Evolutionary conservation across 257 asterid genomes (phyloP).

Genomic region (Rehmannia glutinosa): DNA sequence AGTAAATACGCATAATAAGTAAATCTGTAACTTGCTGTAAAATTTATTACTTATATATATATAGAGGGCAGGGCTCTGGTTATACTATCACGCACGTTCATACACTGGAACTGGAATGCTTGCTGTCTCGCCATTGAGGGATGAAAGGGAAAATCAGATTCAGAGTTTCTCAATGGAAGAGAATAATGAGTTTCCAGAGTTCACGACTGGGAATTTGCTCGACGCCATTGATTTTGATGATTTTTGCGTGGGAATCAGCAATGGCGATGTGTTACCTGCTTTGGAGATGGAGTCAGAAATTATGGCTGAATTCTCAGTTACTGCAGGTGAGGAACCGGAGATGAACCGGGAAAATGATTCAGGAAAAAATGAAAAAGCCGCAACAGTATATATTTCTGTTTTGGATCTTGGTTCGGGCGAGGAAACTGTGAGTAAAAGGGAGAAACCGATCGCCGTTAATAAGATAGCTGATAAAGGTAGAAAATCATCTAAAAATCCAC

Average conservation of each 20-base stretch:
- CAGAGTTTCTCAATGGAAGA: too few relatives aligned
- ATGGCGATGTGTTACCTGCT: constrained; percentile 62
- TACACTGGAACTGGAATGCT: constrained; percentile 43
- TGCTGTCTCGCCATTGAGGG: constrained; percentile 57
- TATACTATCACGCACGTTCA: background rate
- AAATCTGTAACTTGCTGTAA: background rate
- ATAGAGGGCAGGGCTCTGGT: too few relatives aligned
- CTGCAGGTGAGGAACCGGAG: background rate
- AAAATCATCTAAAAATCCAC: constrained; percentile 43
- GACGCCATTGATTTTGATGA: constrained; percentile 84
- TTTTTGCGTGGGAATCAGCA: constrained; percentile 55
- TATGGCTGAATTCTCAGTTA: constrained; percentile 55
- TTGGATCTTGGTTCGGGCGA: constrained; percentile 32
- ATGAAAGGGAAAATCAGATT: constrained; percentile 60
- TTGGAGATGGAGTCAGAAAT: constrained; percentile 78
- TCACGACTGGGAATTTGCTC: constrained; percentile 49
- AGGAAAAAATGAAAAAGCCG: too few relatives aligned
- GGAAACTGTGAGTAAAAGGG: constrained; percentile 24
- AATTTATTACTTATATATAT: too few relatives aligned
- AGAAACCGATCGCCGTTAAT: constrained; percentile 1
- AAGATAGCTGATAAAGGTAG: constrained; percentile 34
- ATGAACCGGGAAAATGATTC: constrained; percentile 11
- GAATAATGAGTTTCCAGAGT: constrained; percentile 48
- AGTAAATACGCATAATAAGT: background rate
- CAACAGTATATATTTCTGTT: background rate